phyloP scores from a whole-genome alignment of 2,329 filamentous ascomycete species.

The Neofusicoccum sp. region DNA sequence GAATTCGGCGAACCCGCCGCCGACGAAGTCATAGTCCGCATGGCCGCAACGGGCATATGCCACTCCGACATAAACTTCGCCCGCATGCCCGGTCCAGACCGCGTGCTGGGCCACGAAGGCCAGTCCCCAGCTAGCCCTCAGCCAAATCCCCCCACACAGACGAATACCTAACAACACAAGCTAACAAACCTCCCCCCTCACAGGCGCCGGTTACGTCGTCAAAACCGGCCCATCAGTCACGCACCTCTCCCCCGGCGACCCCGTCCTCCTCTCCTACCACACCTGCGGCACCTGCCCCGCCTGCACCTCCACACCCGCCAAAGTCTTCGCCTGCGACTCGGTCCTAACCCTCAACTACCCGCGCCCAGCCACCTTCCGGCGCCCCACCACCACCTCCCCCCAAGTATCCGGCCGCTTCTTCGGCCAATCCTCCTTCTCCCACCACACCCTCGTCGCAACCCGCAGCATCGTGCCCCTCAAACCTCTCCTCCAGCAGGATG shows the following conservation, averaged over 20 bases:
- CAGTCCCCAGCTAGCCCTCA: not conserved
- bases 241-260: conserved; percentile 45
- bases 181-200: not conserved
- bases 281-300: not conserved
- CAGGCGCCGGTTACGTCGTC: conserved; percentile 47
- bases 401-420: conserved; percentile 24
- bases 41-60: conserved; percentile 56
- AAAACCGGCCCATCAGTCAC: conserved; percentile 43
- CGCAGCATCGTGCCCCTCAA: conserved; percentile 17
- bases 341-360: not conserved
- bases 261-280: conserved; percentile 40
- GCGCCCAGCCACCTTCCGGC: not conserved
- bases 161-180: no score
- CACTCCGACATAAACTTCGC: conserved; percentile 56
- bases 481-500: conserved; percentile 9
- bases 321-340: not conserved
- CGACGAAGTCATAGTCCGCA: conserved; percentile 54
- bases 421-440: conserved; percentile 27
- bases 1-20: conserved; percentile 33
- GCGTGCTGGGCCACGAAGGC: conserved; percentile 58
- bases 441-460: conserved; percentile 22
- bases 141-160: not conserved
- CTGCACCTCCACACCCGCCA: not conserved
- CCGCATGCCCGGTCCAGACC: conserved; percentile 31
- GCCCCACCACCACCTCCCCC: not conserved